Percentiles rank a stretch among this genome's conserved stretches.
Evolutionary conservation across 768 basidiomycete genomes (phyloP).

Genomic region (Scleroderma bovista): DNA sequence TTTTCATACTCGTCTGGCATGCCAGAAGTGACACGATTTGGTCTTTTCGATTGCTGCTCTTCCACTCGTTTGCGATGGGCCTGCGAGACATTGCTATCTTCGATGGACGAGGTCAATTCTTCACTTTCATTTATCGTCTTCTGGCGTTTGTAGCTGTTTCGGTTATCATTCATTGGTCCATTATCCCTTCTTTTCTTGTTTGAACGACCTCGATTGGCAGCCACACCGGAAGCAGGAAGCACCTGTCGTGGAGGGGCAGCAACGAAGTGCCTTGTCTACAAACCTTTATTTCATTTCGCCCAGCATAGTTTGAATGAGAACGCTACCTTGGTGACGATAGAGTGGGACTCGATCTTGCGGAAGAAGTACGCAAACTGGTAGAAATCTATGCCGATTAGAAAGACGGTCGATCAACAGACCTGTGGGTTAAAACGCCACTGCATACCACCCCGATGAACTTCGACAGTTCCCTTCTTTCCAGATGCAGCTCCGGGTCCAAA

Average conservation of each 20-base stretch:
- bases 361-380: slow-evolving; percentile 94
- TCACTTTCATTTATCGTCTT: slow-evolving; percentile 35
- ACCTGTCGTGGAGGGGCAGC: slow-evolving; percentile 23
- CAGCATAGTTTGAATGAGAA: not conserved
- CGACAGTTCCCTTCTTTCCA: slow-evolving; percentile 65
- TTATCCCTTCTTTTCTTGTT: slow-evolving; percentile 19
- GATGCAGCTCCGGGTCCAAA: slow-evolving; percentile 34
- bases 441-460: slow-evolving; percentile 80
- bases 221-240: slow-evolving; percentile 4
- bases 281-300: not conserved
- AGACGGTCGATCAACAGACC: slow-evolving; percentile 1
- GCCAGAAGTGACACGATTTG: slow-evolving; percentile 20
- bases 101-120: slow-evolving; percentile 16
- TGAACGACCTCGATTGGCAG: not conserved
- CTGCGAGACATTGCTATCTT: slow-evolving; percentile 10
- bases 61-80: slow-evolving; percentile 6
- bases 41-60: slow-evolving; percentile 29
- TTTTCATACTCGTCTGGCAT: slow-evolving; percentile 23
- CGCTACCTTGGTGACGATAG: slow-evolving; percentile 75
- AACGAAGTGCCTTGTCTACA: slow-evolving; percentile 39
- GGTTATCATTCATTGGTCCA: slow-evolving; percentile 3
- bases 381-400: slow-evolving; percentile 64
- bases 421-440: not conserved
- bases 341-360: slow-evolving; percentile 75
- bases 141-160: slow-evolving; percentile 25